Evolutionary conservation across 169 alveolate species (phyloP), one percentile per base, ranked within the genome.

Genomic region (Babesia ovis): DNA sequence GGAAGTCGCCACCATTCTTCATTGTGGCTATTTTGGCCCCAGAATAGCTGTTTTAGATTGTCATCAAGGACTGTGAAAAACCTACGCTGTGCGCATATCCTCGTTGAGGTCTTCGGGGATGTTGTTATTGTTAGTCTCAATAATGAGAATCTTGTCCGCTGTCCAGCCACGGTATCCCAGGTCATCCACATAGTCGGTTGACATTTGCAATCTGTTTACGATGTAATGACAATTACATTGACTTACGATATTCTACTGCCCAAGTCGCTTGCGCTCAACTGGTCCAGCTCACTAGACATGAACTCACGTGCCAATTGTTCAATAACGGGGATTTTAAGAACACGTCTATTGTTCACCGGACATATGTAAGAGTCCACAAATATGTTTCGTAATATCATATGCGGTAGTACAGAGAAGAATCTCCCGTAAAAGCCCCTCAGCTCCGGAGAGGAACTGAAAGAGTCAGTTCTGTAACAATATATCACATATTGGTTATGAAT

Each of bases 201-300:
- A 68, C 64, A 88, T 22, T 39, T 88, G 93, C 34, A 88, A 70
- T 41, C 93, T 77, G 46, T 5, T 31, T 4, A 8, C 1, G 67
- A 11, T 32, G 1, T 20, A 4, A 56, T n/a, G 32, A 20, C 2
- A 16, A 22, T 25, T 3, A 12, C 27, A n/a, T 12, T 34, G 31
- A 61, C 69, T 35, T 53, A 75, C 85, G 85, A 58, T 68, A 88
- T 74, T 50, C 93, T 51, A 45, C 90, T 77, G 20, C 93, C 93
- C 34, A 88, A 64, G 51, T 88, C 93, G 34, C 77, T 35, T 29
- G 91, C 89, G 14, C 86, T 34, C 23, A 88, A 70, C 50, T 84
- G 85, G 54, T 88, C 91, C 48, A 88, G 77, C 62, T 88, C 91
- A 59, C 68, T 69, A n/a, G 90, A 82, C 93, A 88, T 88, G 67